phyloP scores from a whole-genome alignment of 345 rosid species.

The Brassica incana region DNA sequence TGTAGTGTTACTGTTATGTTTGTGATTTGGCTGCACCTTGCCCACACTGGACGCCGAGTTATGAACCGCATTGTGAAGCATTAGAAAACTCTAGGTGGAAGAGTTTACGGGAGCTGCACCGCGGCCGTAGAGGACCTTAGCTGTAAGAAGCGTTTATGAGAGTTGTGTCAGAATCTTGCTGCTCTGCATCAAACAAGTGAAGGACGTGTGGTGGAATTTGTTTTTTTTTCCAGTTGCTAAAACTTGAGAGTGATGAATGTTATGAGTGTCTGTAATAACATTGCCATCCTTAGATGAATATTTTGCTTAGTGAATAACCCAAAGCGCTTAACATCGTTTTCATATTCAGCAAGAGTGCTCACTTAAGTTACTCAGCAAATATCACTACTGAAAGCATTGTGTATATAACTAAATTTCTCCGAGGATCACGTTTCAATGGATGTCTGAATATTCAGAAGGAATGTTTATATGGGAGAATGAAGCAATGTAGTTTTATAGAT shows the following conservation, averaged over 20 bases:
- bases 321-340: not conserved
- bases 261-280: not conserved
- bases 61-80: slow-evolving; percentile 52
- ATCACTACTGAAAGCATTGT: no score
- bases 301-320: not conserved
- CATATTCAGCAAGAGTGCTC: no score
- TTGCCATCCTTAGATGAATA: slow-evolving; percentile 15
- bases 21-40: slow-evolving; percentile 73
- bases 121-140: slow-evolving; percentile 40
- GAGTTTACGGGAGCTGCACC: not conserved
- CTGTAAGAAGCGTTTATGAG: not conserved
- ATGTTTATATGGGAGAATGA: not conserved
- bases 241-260: not conserved
- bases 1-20: slow-evolving; percentile 74
- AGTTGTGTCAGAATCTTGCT: not conserved
- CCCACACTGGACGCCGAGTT: slow-evolving; percentile 36
- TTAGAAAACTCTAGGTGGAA: slow-evolving; percentile 13
- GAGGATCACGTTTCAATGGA: not conserved
- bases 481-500: not conserved
- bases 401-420: not conserved
- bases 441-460: not conserved
- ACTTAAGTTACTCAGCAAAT: no score
- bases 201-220: not conserved
- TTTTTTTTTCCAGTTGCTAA: not conserved
- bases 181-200: not conserved